Evolutionary conservation across 2,329 filamentous ascomycete genomes (phyloP), one percentile per base, ranked within the genome.

Genomic region (Arachnomyces sp.): DNA sequence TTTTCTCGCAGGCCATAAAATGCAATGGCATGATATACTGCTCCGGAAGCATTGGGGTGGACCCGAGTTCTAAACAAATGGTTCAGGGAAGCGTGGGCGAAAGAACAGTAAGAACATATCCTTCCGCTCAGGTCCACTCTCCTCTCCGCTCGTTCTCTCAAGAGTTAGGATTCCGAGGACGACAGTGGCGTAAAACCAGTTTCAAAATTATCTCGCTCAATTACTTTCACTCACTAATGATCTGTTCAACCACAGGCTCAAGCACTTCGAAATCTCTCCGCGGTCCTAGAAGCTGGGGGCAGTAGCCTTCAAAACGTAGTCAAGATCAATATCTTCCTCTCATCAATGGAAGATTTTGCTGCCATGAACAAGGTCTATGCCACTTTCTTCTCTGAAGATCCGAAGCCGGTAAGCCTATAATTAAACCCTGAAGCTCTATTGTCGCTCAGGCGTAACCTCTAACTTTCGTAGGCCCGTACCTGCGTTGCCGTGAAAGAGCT

Each of bases 401-500:
- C 34, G 13, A 48, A 48, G 31, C 35, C 43, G 28, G 40, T 42
- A 39, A 16, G 29, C n/a, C 17, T 17, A 16, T 34, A 4, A 39
- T n/a, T 7, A 43, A 25, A 5, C 21, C 21, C 21, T 5, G 9
- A 5, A 9, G 21, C 21, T 5, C 9, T 5, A 25, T 25, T 25
- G 9, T 9, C 9, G 21, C 21, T 25, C n/a, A n/a, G n/a, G 9
- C 9, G 9, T 9, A 25, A 5, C 21, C 9, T 25, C 21, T 25
- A 25, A 25, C 21, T 25, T 25, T n/a, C 15, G 11, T 28, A 36
- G 39, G 14, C 84, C 86, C 77, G 86, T 52, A 88, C 82, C 68
- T 95, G 87, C 60, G 86, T 95, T 39, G 87, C 87, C 4, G 89
- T 93, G 49, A 89, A 92, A 74, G 80, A 85, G 53, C 75, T 95